These are phyloP conservation scores for Fusarium virguliforme DNA, from an alignment of 2,329 filamentous ascomycete genomes.

Conservation along the genomic window DNA sequence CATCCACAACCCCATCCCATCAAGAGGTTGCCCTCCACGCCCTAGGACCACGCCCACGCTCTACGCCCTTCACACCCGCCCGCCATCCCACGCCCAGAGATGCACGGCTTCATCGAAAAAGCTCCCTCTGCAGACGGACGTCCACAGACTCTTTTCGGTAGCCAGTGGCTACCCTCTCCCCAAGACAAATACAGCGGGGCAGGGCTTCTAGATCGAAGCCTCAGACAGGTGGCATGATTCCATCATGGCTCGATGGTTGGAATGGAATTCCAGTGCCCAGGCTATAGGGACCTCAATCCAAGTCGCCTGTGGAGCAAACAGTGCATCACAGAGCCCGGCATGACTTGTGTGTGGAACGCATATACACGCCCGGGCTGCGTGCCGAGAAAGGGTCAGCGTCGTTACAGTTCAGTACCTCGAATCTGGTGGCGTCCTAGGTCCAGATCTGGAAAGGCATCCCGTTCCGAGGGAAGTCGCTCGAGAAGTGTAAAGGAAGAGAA, in stretches of 20 bases:
- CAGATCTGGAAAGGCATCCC: conserved; percentile 36
- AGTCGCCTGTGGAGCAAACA: conserved; percentile 13
- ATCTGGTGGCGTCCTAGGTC: conserved; percentile 35
- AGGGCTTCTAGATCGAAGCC: conserved; percentile 33
- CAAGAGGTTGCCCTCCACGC: conserved; percentile 8
- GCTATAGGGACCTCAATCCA: conserved; percentile 36
- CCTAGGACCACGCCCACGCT: conserved; percentile 32
- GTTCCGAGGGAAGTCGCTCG: conserved; percentile 17
- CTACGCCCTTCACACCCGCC: neutral
- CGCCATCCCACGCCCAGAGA: conserved; percentile 35
- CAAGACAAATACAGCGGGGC: conserved; percentile 23
- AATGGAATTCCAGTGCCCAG: conserved; percentile 44
- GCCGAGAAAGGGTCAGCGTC: conserved; percentile 6
- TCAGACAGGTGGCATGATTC: conserved; percentile 24
- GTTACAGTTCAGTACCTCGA: conserved; percentile 14
- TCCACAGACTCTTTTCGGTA: conserved; percentile 5
- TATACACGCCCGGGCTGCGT: conserved; percentile 3
- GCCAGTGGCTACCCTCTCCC: conserved; percentile 14
- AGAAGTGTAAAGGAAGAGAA: conserved; percentile 20
- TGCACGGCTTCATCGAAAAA: conserved; percentile 16
- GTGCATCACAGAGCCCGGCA: conserved; percentile 30
- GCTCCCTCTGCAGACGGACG: conserved; percentile 7
- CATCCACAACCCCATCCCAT: conserved; percentile 29
- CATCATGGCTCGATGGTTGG: conserved; percentile 36
- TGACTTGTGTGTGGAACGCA: conserved; percentile 38